Evolutionary conservation across 768 basidiomycete genomes (phyloP), one percentile per base, ranked within the genome.

Genomic region (Epithele typhae): DNA sequence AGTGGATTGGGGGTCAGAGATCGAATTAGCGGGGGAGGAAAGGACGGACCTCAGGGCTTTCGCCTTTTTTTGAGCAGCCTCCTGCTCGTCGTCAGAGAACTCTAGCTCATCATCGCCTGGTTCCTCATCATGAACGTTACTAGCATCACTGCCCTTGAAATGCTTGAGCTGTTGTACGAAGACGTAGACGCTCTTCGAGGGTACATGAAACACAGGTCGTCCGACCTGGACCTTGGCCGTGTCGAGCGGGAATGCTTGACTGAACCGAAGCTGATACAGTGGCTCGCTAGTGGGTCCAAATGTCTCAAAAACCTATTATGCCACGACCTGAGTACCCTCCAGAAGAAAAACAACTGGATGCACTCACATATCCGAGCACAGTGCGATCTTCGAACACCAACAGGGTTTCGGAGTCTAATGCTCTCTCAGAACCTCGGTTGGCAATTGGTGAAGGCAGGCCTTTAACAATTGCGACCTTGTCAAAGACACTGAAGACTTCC

Each of bases 1-100:
- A 21, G 6, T 12, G n/a, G 22, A 33, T 11, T 17, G 2, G 14
- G 9, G 15, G 15, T 32, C 15, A 32, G 9, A 32, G 30, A 32
- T 15, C 30, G 9, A 32, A 32, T 9, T 15, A 9, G 15, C 30
- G 15, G 30, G 9, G 15, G 30, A 32, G 15, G 9, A 32, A 2
- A 19, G 11, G 19, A 45, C 25, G 18, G 15, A 55, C 15, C 25
- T 11, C 55, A 73, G 72, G 58, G 84, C 87, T 37, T 76, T 58
- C 40, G 69, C 69, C 42, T 77, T 71, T 67, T 77, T 88, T 60
- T 83, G 76, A 23, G 80, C 82, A 15, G 81, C 79, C 64, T 98
- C 95, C 45, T 83, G 76, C 63, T 98, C 95, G 55, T 98, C 95
- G 54, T 98, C 95, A 3, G 89, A 92, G 66, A 94, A 98, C 61